phyloP scores from a whole-genome alignment of 2,329 filamentous ascomycete genomes.

The Xylariaceae sp. region DNA sequence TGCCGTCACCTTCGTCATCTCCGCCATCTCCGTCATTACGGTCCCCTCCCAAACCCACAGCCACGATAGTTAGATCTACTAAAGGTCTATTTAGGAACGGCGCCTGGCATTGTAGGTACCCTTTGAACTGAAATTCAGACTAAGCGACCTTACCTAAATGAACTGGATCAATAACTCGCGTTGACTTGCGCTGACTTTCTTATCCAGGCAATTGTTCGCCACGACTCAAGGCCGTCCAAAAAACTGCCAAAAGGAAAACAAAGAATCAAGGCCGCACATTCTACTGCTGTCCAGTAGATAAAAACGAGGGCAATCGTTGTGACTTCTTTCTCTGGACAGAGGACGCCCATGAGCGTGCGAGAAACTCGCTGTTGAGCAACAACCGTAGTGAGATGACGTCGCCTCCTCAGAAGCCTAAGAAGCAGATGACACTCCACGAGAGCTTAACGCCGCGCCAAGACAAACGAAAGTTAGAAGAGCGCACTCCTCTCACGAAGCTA shows the following conservation, averaged over 20 bases:
- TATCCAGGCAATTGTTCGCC: slow-evolving; percentile 56
- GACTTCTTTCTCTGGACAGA: slow-evolving; percentile 65
- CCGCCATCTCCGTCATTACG: no score
- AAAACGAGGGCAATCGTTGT: slow-evolving; percentile 50
- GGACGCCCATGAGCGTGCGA: slow-evolving; percentile 55
- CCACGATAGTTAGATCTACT: slow-evolving; percentile 31
- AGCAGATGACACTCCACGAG: slow-evolving; percentile 39
- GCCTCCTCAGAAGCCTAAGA: slow-evolving; percentile 29
- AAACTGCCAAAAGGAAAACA: slow-evolving; percentile 56
- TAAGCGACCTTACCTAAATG: not conserved
- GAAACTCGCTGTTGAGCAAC: slow-evolving; percentile 51
- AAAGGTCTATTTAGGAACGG: slow-evolving; percentile 41
- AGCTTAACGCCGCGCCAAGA: slow-evolving; percentile 35
- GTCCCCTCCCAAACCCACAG: slow-evolving; percentile 12
- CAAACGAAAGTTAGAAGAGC: slow-evolving; percentile 23
- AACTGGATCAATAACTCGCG: not conserved
- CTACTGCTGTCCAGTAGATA: slow-evolving; percentile 58
- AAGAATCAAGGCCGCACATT: slow-evolving; percentile 59
- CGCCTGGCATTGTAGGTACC: slow-evolving; percentile 47
- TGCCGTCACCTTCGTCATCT: slow-evolving; percentile 18
- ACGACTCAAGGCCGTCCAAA: slow-evolving; percentile 54
- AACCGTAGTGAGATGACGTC: slow-evolving; percentile 48
- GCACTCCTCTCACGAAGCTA: slow-evolving; percentile 28
- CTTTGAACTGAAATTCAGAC: not conserved
- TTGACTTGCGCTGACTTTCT: not conserved